Evolutionary conservation across 2,329 filamentous ascomycete species (phyloP).

Genomic region (Fusarium sp.): DNA sequence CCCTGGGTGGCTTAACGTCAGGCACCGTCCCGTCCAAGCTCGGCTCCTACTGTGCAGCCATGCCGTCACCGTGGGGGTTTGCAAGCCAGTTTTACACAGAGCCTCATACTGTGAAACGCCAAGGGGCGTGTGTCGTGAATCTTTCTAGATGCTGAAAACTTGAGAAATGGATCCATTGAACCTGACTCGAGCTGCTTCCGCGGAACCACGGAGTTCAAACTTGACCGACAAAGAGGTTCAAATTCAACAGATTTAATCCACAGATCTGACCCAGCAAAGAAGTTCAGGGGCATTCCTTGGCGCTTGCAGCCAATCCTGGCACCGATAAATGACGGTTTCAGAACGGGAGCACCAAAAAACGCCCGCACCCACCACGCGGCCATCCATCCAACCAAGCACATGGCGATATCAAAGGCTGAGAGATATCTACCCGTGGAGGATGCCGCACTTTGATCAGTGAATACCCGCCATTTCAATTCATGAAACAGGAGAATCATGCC

Average conservation of each 20-base stretch:
- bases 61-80: slow-evolving; percentile 19
- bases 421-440: slow-evolving; percentile 9
- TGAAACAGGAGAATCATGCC: slow-evolving; percentile 28
- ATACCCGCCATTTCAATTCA: background rate
- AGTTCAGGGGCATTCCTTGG: slow-evolving; percentile 8
- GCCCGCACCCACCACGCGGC: slow-evolving; percentile 34
- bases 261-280: background rate
- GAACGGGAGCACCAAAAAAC: slow-evolving; percentile 26
- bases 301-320: slow-evolving; percentile 28
- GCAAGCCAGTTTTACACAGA: slow-evolving; percentile 16
- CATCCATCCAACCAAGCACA: background rate
- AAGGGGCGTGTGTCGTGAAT: background rate
- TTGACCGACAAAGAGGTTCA: background rate
- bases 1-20: slow-evolving; percentile 24
- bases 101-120: slow-evolving; percentile 35
- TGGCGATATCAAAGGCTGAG: slow-evolving; percentile 11
- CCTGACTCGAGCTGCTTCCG: background rate
- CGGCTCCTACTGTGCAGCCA: slow-evolving; percentile 20
- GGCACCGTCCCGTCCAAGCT: slow-evolving; percentile 28
- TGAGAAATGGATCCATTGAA: background rate
- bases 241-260: background rate
- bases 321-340: slow-evolving; percentile 27
- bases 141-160: background rate
- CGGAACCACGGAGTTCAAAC: background rate
- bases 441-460: background rate